Evolutionary conservation across 768 basidiomycete genomes (phyloP).

Genomic region (Boletus edulis): DNA sequence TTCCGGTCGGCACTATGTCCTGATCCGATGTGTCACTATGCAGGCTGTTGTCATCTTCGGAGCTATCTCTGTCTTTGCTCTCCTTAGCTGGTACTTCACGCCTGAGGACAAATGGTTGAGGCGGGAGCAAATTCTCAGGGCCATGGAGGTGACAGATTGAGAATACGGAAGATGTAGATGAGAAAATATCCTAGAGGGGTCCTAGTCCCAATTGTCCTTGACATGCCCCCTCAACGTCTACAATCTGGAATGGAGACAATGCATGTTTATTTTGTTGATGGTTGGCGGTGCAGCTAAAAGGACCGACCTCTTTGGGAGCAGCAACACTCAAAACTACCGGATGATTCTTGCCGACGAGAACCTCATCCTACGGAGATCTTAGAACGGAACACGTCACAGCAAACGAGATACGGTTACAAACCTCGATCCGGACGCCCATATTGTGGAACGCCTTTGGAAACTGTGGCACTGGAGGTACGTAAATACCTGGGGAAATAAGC

Average conservation of each 20-base stretch:
- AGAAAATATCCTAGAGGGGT: constrained; percentile 38
- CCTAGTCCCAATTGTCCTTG: constrained; percentile 68
- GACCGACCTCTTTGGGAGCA: constrained; percentile 80
- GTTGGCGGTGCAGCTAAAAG: neutral
- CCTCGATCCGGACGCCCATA: constrained; percentile 91
- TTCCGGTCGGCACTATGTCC: neutral
- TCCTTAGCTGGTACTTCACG: constrained; percentile 75
- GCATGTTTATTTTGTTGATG: no score
- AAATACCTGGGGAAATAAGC: constrained; percentile 54
- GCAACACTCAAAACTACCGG: constrained; percentile 62
- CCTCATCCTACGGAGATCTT: constrained; percentile 54
- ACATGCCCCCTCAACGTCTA: constrained; percentile 78
- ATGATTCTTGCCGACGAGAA: constrained; percentile 62
- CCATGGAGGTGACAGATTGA: constrained; percentile 33
- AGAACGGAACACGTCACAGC: neutral
- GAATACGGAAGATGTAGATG: neutral
- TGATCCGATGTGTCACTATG: constrained; percentile 10
- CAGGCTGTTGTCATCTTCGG: constrained; percentile 80
- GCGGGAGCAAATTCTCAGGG: constrained; percentile 55
- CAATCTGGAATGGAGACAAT: constrained; percentile 41
- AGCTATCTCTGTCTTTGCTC: constrained; percentile 71
- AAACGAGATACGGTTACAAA: constrained; percentile 21
- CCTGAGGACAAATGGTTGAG: constrained; percentile 82
- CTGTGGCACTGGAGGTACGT: constrained; percentile 74
- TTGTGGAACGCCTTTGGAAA: constrained; percentile 91